phyloP scores from a whole-genome alignment of 192 early-diverging fungal species.

The Thoreauomyces humboldtii region DNA sequence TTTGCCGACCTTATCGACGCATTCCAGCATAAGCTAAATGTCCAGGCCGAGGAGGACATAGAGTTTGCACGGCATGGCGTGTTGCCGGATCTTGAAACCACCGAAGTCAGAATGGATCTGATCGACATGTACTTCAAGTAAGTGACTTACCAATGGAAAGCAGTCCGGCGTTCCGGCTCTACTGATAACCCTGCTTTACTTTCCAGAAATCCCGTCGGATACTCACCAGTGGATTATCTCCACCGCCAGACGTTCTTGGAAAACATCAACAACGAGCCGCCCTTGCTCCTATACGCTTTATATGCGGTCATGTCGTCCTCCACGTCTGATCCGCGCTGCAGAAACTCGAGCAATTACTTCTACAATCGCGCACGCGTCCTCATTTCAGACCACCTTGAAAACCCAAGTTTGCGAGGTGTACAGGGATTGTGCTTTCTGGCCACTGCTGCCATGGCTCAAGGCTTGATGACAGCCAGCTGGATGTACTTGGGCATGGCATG shows the following conservation, averaged over 20 bases:
- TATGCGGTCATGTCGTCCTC: neutral
- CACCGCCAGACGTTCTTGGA: conserved; percentile 1
- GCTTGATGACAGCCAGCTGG: conserved; percentile 12
- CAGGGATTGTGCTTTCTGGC: conserved; percentile 3
- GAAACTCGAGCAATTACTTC: conserved; percentile 8
- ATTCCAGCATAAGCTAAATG: too few relatives aligned
- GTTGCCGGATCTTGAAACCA: neutral
- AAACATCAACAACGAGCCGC: conserved; percentile 11
- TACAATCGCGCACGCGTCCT: conserved; percentile 2
- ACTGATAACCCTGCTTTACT: neutral
- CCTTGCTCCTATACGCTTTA: conserved; percentile 21
- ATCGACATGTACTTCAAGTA: neutral
- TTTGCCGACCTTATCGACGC: too few relatives aligned
- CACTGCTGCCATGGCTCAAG: neutral
- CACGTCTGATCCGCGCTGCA: neutral
- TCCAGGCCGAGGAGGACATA: neutral
- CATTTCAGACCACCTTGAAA: conserved; percentile 14
- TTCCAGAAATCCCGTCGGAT: neutral
- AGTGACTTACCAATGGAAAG: too few relatives aligned
- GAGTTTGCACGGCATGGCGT: neutral
- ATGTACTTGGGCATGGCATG: conserved; percentile 9
- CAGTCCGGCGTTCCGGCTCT: neutral
- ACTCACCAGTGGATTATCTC: neutral
- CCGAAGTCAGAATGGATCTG: neutral
- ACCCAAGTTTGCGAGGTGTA: conserved; percentile 12